Conservation (phyloP, 2,329 filamentous ascomycete genomes). For the Peltaster fructicola region DNA sequence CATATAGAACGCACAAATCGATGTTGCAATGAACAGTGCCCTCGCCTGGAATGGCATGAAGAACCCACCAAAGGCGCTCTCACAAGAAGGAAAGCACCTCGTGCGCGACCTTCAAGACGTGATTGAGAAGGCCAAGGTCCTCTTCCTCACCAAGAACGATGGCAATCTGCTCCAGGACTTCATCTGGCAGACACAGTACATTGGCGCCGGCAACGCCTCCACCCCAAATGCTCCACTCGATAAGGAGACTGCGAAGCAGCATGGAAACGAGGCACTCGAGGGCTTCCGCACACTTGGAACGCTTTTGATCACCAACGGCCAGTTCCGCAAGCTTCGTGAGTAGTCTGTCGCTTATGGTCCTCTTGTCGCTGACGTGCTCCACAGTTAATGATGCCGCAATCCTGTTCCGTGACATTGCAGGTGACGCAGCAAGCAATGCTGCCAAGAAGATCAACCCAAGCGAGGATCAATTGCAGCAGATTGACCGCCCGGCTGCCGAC, state of each 20-base stretch:
- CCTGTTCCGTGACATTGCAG: slow-evolving; percentile 75
- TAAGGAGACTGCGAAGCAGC: slow-evolving; percentile 62
- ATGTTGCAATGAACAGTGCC: slow-evolving; percentile 81
- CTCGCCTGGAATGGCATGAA: slow-evolving; percentile 53
- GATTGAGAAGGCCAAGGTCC: slow-evolving; percentile 64
- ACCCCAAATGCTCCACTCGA: slow-evolving; percentile 49
- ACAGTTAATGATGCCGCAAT: slow-evolving; percentile 60
- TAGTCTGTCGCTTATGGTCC: slow-evolving; percentile 11
- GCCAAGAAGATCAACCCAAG: slow-evolving; percentile 59
- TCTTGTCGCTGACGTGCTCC: not conserved
- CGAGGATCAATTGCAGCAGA: slow-evolving; percentile 55
- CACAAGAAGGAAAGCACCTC: slow-evolving; percentile 61
- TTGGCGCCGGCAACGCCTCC: slow-evolving; percentile 44
- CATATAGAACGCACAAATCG: slow-evolving; percentile 75
- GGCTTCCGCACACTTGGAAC: slow-evolving; percentile 78
- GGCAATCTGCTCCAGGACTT: slow-evolving; percentile 92
- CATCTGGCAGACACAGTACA: slow-evolving; percentile 77
- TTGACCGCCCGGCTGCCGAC: slow-evolving; percentile 72
- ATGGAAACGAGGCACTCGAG: slow-evolving; percentile 67
- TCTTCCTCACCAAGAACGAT: slow-evolving; percentile 85
- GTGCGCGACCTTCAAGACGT: slow-evolving; percentile 63
- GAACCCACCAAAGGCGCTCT: slow-evolving; percentile 59
- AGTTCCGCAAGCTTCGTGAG: slow-evolving; percentile 79
- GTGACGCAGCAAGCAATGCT: slow-evolving; percentile 69
- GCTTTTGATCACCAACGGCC: slow-evolving; percentile 83